Evolutionary conservation across 106 monocot species (phyloP).

Genomic region (Dendrobium nobile): DNA sequence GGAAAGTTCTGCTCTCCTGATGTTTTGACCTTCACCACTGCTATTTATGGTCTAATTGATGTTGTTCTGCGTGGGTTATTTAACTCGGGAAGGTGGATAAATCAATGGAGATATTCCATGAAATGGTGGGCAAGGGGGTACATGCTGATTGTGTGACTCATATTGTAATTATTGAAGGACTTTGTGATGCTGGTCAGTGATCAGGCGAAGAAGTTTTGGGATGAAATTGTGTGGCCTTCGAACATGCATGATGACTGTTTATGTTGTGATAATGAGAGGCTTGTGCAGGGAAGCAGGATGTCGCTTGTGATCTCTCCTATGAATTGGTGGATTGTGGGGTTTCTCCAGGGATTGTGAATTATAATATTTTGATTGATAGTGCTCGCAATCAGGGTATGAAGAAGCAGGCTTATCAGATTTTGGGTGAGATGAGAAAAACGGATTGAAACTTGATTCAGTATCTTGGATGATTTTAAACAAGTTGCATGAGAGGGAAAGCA

Average conservation of each 20-base stretch:
- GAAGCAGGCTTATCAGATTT: constrained; percentile 65
- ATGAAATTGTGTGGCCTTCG: constrained; percentile 65
- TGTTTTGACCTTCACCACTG: constrained; percentile 77
- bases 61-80: constrained; percentile 51
- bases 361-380: constrained; percentile 70
- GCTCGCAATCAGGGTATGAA: constrained; percentile 54
- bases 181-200: constrained; percentile 28
- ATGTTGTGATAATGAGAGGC: constrained; percentile 60
- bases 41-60: constrained; percentile 50
- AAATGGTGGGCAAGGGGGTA: constrained; percentile 46
- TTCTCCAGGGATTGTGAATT: constrained; percentile 62
- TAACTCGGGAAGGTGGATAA: constrained; percentile 35
- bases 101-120: constrained; percentile 58
- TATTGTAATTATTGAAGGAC: constrained; percentile 50
- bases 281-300: constrained; percentile 61
- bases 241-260: constrained; percentile 70
- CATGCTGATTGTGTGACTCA: constrained; percentile 40
- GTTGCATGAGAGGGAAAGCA: constrained; percentile 33
- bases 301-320: constrained; percentile 76
- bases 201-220: constrained; percentile 75
- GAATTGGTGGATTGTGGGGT: constrained; percentile 76
- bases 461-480: constrained; percentile 82
- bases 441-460: constrained; percentile 59
- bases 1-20: constrained; percentile 82
- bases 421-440: constrained; percentile 90